A percentile compares a stretch with the other conserved stretches of the same genome.
Conservation (phyloP, 345 rosid species). For the Murraya koenigii region DNA sequence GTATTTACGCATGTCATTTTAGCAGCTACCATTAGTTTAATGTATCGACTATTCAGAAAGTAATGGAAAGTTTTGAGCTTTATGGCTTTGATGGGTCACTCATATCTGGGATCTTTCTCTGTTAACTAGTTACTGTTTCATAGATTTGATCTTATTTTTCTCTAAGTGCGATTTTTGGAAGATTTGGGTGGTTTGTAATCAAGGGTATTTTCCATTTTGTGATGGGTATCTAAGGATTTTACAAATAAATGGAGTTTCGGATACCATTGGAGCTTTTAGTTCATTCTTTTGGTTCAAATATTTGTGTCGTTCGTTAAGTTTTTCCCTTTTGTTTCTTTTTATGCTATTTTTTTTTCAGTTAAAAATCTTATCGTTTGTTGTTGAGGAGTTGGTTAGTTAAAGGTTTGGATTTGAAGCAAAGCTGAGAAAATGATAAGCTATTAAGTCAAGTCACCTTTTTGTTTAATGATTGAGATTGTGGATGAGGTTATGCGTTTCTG, state of each 20-base stretch:
- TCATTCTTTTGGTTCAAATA: slow-evolving; percentile 1
- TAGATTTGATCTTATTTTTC: slow-evolving; percentile 17
- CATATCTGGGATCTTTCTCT: slow-evolving; percentile 4
- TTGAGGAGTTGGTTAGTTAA: slow-evolving; percentile 29
- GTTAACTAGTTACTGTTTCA: slow-evolving; percentile 31
- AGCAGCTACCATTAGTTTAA: too few relatives aligned
- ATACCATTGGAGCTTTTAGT: background rate
- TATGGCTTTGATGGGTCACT: slow-evolving; percentile 12
- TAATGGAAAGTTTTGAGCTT: background rate
- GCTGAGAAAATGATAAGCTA: slow-evolving; percentile 31
- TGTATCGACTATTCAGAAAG: background rate
- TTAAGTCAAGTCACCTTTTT: slow-evolving; percentile 32
- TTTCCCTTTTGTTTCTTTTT: slow-evolving; percentile 10
- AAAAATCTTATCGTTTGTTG: slow-evolving; percentile 24
- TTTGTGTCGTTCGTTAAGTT: slow-evolving; percentile 3
- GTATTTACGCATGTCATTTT: background rate
- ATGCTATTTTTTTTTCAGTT: slow-evolving; percentile 14
- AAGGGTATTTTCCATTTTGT: slow-evolving; percentile 17
- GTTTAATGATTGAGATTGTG: slow-evolving; percentile 17
- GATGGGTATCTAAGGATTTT: slow-evolving; percentile 20
- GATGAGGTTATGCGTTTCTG: slow-evolving; percentile 27
- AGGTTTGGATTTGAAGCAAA: slow-evolving; percentile 55
- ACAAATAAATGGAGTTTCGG: slow-evolving; percentile 5
- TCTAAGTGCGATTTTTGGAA: background rate
- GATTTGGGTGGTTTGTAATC: slow-evolving; percentile 9